These are phyloP conservation scores for Calonectria pseudoreteaudii DNA, from an alignment of 2,329 filamentous ascomycete species.

Conservation along the genomic window DNA sequence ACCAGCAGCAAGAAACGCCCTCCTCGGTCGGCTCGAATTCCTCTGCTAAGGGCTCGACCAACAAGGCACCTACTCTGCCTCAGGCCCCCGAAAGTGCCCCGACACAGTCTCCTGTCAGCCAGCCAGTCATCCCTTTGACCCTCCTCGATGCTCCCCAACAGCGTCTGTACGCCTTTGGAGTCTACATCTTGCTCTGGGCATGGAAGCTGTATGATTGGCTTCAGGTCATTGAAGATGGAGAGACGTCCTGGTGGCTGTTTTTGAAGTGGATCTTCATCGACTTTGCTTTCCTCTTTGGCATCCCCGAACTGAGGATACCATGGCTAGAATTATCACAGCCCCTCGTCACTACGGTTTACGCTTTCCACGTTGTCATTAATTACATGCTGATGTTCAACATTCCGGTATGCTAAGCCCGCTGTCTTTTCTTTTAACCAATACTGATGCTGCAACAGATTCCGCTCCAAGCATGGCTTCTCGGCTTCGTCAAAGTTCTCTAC, in stretches of 20 bases:
- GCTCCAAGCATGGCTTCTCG: constrained; percentile 77
- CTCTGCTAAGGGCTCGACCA: constrained; percentile 43
- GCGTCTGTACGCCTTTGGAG: constrained; percentile 84
- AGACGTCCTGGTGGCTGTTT: constrained; percentile 90
- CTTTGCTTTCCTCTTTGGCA: constrained; percentile 84
- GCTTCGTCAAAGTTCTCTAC: constrained; percentile 83
- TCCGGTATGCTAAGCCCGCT: constrained; percentile 63
- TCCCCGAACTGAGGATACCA: constrained; percentile 90
- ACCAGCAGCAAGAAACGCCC: constrained; percentile 48
- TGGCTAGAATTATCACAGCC: constrained; percentile 93
- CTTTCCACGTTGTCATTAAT: constrained; percentile 79
- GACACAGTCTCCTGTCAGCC: constrained; percentile 41
- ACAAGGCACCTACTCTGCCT: constrained; percentile 54
- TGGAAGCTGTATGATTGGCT: constrained; percentile 93
- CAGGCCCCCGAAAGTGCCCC: constrained; percentile 58
- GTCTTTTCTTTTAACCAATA: background rate
- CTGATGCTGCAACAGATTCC: constrained; percentile 67
- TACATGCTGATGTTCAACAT: constrained; percentile 94
- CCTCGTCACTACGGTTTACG: constrained; percentile 77
- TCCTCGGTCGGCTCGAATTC: constrained; percentile 46
- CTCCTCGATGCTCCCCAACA: constrained; percentile 92
- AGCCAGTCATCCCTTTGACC: constrained; percentile 82
- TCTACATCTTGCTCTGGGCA: constrained; percentile 80
- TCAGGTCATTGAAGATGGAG: constrained; percentile 81
- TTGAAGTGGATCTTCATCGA: constrained; percentile 95